Percentiles rank a stretch among this genome's conserved stretches.
Conservation (phyloP, 208 protist species). For the Trichomonas gallinae region DNA sequence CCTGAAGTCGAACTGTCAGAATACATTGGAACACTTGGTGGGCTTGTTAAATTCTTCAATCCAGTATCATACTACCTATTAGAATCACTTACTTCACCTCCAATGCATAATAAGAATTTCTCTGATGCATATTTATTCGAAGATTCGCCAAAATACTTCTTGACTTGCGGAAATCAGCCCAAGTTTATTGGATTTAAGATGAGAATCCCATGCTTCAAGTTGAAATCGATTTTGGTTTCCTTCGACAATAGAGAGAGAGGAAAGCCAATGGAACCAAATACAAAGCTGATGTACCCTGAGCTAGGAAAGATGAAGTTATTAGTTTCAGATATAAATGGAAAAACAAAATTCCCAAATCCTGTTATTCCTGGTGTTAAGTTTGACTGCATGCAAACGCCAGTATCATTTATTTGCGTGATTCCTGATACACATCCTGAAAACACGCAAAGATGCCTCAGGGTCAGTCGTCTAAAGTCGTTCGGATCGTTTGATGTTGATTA, state of each 20-base stretch:
- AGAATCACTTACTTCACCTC: background rate
- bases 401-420: background rate
- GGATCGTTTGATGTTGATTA: background rate
- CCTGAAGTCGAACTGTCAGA: background rate
- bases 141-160: background rate
- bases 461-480: background rate
- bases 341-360: background rate
- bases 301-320: background rate
- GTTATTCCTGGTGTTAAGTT: background rate
- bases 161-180: background rate
- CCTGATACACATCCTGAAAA: background rate
- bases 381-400: background rate
- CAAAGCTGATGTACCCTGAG: background rate
- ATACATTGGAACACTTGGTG: background rate
- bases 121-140: background rate
- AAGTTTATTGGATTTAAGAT: background rate
- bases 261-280: background rate
- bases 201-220: background rate
- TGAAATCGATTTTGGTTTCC: background rate
- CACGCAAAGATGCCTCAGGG: background rate
- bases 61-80: background rate
- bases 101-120: background rate
- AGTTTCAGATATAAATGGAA: background rate
- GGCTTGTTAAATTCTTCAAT: background rate
- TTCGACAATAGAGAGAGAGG: background rate